Evolutionary conservation across 257 asterid genomes (phyloP).

Genomic region (Lavandula angustifolia): DNA sequence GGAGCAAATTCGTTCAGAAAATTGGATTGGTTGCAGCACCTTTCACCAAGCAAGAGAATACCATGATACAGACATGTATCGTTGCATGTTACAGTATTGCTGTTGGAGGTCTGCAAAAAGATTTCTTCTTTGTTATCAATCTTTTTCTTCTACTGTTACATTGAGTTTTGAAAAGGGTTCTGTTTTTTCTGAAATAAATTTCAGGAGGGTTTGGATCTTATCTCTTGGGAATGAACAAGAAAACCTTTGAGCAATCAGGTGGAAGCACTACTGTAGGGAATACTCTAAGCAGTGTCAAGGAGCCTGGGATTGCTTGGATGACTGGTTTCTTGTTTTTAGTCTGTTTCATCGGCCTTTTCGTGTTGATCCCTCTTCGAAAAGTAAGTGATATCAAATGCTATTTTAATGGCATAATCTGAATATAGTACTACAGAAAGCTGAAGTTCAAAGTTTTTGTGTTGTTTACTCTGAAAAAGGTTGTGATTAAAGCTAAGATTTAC

Average conservation of each 20-base stretch:
- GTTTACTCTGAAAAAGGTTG: background rate
- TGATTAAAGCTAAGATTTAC: background rate
- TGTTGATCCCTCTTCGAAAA: constrained; percentile 84
- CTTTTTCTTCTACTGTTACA: background rate
- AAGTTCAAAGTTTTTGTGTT: background rate
- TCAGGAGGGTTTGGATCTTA: constrained; percentile 92
- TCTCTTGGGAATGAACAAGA: constrained; percentile 71
- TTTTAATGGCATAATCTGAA: too few species aligned
- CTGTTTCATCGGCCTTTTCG: constrained; percentile 80
- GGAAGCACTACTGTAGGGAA: constrained; percentile 55
- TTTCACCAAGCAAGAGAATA: constrained; percentile 83
- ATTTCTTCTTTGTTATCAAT: background rate
- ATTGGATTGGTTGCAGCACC: constrained; percentile 57
- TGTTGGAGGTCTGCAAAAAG: constrained; percentile 52
- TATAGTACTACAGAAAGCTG: background rate
- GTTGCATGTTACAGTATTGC: constrained; percentile 92
- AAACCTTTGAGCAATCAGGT: constrained; percentile 71
- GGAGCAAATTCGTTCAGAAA: constrained; percentile 57
- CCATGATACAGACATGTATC: constrained; percentile 87
- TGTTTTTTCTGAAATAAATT: background rate
- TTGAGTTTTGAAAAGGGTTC: background rate
- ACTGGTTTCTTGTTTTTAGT: constrained; percentile 64
- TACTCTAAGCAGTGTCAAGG: constrained; percentile 60
- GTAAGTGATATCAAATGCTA: constrained; percentile 33
- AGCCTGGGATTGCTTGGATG: constrained; percentile 90